Percentiles rank a stretch among this genome's conserved stretches.
Evolutionary conservation across 345 rosid species (phyloP).

Genomic region (Hibiscus syriacus): DNA sequence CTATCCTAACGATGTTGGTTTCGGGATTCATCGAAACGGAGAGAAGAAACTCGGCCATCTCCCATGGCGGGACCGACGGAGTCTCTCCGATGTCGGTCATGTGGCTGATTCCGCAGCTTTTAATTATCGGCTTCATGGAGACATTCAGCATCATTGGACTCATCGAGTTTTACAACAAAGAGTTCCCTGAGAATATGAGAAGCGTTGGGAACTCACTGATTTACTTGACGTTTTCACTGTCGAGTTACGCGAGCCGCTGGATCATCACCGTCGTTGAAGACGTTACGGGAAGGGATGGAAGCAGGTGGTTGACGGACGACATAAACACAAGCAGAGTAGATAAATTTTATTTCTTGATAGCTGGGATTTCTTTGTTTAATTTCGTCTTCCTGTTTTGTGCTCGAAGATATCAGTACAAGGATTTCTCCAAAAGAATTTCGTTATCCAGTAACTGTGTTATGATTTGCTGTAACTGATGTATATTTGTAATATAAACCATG

Average conservation of each 20-base stretch:
- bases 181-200: slow-evolving; percentile 40
- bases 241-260: slow-evolving; percentile 16
- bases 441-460: no score
- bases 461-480: no score
- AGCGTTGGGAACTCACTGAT: slow-evolving; percentile 27
- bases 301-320: slow-evolving; percentile 24
- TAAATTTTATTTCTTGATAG: slow-evolving; percentile 26
- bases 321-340: slow-evolving; percentile 32
- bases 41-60: slow-evolving; percentile 17
- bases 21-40: slow-evolving; percentile 27
- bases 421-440: no score
- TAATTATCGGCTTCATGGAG: slow-evolving; percentile 25
- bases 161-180: slow-evolving; percentile 33
- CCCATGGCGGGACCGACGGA: slow-evolving; percentile 11
- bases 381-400: slow-evolving; percentile 22
- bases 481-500: no score
- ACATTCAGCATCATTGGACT: slow-evolving; percentile 23
- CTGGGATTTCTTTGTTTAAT: slow-evolving; percentile 23
- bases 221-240: slow-evolving; percentile 11
- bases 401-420: slow-evolving; percentile 20
- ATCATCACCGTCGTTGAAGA: slow-evolving; percentile 14
- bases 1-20: slow-evolving; percentile 14
- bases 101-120: slow-evolving; percentile 35
- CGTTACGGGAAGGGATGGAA: slow-evolving; percentile 3
- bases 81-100: slow-evolving; percentile 22